Conservation (phyloP, 805 yeast species). For the Wickerhamomyces xylosicus region DNA sequence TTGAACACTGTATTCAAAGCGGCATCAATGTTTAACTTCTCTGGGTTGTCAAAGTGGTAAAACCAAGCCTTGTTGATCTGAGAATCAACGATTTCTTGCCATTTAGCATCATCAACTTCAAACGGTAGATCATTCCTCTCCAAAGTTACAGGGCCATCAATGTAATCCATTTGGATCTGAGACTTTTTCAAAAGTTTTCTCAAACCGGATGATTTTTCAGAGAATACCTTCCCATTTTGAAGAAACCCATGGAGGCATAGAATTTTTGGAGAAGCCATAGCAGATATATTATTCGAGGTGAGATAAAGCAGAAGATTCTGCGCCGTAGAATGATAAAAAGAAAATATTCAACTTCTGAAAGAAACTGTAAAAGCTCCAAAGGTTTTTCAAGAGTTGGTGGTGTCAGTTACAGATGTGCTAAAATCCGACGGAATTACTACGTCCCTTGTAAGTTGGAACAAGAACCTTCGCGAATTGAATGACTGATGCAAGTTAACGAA, state of each 20-base stretch:
- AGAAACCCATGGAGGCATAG: slow-evolving; percentile 90
- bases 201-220: slow-evolving; percentile 82
- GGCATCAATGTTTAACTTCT: slow-evolving; percentile 39
- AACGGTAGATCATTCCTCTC: slow-evolving; percentile 69
- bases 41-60: slow-evolving; percentile 37
- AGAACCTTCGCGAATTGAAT: too few species aligned
- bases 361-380: too few species aligned
- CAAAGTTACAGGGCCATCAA: slow-evolving; percentile 68
- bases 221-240: slow-evolving; percentile 74
- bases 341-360: too few species aligned
- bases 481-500: too few species aligned
- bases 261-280: slow-evolving; percentile 29
- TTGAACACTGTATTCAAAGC: slow-evolving; percentile 38
- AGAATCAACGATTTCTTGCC: slow-evolving; percentile 35
- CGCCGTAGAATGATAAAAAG: too few species aligned
- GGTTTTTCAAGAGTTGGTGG: too few species aligned
- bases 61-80: slow-evolving; percentile 66
- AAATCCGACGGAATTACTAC: too few species aligned
- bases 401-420: too few species aligned
- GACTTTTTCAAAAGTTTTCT: slow-evolving; percentile 60
- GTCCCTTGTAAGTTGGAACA: too few species aligned
- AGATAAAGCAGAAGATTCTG: too few species aligned
- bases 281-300: neutral
- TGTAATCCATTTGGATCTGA: slow-evolving; percentile 61
- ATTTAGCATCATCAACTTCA: slow-evolving; percentile 39